A percentile compares a stretch with the other conserved stretches of the same genome.
These are phyloP conservation scores for Hysterangium stoloniferum DNA, from an alignment of 768 basidiomycete species.

Conservation along the genomic window DNA sequence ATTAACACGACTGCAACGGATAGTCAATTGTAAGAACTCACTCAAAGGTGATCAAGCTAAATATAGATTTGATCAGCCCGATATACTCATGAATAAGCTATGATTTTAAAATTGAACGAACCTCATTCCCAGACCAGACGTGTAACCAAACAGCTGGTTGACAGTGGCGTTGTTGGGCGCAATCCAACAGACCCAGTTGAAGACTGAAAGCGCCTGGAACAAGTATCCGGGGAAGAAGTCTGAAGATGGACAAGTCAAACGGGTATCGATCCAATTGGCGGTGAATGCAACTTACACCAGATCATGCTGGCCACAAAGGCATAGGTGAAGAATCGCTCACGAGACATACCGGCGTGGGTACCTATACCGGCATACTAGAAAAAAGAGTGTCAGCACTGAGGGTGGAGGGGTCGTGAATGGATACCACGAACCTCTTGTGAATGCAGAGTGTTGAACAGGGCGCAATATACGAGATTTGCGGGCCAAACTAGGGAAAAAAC, in stretches of 20 bases:
- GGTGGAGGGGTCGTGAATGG: no score
- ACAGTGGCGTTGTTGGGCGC: constrained; percentile 56
- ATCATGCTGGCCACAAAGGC: constrained; percentile 39
- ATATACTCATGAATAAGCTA: no score
- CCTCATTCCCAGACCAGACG: constrained; percentile 14
- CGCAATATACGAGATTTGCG: constrained; percentile 63
- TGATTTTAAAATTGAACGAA: not conserved
- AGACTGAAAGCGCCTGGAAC: constrained; percentile 40
- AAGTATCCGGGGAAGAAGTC: constrained; percentile 66
- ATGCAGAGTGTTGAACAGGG: constrained; percentile 79
- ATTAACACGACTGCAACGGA: no score
- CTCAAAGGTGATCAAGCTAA: constrained; percentile 9
- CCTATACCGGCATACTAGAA: constrained; percentile 44
- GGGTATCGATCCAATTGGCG: no score
- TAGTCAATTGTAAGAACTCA: no score
- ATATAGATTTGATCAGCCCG: not conserved
- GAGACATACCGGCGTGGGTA: constrained; percentile 41
- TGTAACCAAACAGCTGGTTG: constrained; percentile 78
- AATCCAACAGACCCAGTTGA: constrained; percentile 56
- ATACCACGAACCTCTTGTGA: constrained; percentile 36
- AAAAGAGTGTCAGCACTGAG: no score
- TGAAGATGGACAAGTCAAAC: not conserved
- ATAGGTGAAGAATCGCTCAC: constrained; percentile 53
- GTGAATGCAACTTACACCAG: constrained; percentile 41
- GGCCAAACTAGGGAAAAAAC: constrained; percentile 55